A percentile compares a stretch with the other conserved stretches of the same genome.
Evolutionary conservation across 306 rosid species (phyloP).

Genomic region (Luffa aegyptiaca): DNA sequence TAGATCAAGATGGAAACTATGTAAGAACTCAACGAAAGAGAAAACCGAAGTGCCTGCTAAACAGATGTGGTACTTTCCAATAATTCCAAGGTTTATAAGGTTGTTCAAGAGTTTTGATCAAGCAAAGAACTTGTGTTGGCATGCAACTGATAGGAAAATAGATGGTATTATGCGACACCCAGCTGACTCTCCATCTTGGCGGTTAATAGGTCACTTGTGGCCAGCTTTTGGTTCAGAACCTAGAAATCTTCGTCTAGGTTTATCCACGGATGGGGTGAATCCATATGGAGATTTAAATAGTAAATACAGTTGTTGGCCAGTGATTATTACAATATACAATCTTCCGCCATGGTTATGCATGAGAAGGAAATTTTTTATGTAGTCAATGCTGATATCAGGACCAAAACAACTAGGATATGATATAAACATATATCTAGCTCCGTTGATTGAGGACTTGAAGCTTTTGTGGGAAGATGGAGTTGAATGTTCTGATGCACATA

Average conservation of each 20-base stretch:
- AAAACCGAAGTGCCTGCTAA: not conserved
- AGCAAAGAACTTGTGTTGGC: not conserved
- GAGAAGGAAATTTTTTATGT: too few species aligned
- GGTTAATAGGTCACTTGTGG: not conserved
- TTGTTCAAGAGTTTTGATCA: not conserved
- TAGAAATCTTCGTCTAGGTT: not conserved
- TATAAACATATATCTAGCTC: not conserved
- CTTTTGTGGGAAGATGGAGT: not conserved
- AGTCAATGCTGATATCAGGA: too few species aligned
- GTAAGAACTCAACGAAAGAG: not conserved
- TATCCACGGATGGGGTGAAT: not conserved
- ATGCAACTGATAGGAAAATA: not conserved
- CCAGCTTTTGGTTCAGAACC: not conserved
- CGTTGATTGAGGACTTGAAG: not conserved
- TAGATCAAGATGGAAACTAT: not conserved
- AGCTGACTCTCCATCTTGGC: not conserved
- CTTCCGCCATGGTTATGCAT: too few species aligned
- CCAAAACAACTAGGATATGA: too few species aligned
- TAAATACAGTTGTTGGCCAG: too few species aligned
- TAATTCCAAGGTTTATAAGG: not conserved
- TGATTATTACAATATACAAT: too few species aligned
- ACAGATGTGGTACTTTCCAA: not conserved
- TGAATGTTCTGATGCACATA: not conserved
- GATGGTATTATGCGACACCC: not conserved
- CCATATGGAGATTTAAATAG: too few species aligned